Evolutionary conservation across 306 rosid species (phyloP).

Genomic region (Casuarina cunninghamiana): DNA sequence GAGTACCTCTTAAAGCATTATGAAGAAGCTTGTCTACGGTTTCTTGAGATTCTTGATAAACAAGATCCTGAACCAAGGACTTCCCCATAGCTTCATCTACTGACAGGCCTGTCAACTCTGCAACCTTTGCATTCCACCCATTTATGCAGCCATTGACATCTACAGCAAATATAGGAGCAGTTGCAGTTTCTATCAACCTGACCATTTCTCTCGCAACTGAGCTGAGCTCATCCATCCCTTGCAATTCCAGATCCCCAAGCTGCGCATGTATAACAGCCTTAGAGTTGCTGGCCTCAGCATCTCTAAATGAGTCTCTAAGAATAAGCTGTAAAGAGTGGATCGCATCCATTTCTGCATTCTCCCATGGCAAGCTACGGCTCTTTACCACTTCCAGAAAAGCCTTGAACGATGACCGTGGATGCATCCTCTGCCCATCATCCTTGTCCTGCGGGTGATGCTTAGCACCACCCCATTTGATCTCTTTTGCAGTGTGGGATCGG

Average conservation of each 20-base stretch:
- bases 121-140: conserved; percentile 96
- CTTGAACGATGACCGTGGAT: conserved; percentile 96
- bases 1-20: conserved; percentile 77
- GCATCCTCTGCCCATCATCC: conserved; percentile 98
- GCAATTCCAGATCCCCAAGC: conserved; percentile 54
- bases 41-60: conserved; percentile 79
- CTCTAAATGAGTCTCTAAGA: conserved; percentile 79
- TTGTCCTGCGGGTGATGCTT: conserved; percentile 98
- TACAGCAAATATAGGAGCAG: conserved; percentile 96
- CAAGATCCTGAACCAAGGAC: conserved; percentile 81
- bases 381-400: conserved; percentile 96
- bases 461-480: conserved; percentile 98
- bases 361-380: conserved; percentile 96
- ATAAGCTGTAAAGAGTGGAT: conserved; percentile 97
- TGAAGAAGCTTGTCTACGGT: conserved; percentile 64
- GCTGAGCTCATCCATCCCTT: conserved; percentile 88
- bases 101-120: conserved; percentile 88
- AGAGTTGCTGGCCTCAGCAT: conserved; percentile 59
- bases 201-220: conserved; percentile 99
- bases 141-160: conserved; percentile 80
- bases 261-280: conserved; percentile 67
- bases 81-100: conserved; percentile 93
- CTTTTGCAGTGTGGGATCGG: conserved; percentile 88
- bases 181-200: conserved; percentile 96
- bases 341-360: conserved; percentile 95